A percentile compares a stretch with the other conserved stretches of the same genome.
phyloP scores from a whole-genome alignment of 2,329 filamentous ascomycete species.

The Ascochyta rabiei region DNA sequence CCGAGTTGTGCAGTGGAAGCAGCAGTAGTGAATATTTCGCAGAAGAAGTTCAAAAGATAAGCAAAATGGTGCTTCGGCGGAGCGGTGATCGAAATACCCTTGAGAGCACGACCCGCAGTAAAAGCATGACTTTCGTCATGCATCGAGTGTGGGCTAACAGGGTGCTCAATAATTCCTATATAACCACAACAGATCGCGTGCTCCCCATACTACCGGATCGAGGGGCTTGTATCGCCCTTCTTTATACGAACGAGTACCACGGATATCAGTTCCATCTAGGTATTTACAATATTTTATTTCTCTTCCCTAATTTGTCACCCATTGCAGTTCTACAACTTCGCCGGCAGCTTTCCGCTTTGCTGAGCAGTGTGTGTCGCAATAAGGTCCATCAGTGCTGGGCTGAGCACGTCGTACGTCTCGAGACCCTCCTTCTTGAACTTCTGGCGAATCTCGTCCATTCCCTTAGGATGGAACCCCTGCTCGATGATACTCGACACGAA shows the following conservation, averaged over 20 bases:
- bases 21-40: neutral
- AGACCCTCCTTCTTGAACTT: constrained; percentile 63
- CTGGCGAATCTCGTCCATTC: constrained; percentile 61
- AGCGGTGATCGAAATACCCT: neutral
- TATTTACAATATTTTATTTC: neutral
- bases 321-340: constrained; percentile 28
- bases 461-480: constrained; percentile 65
- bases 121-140: neutral
- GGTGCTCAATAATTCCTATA: constrained; percentile 4
- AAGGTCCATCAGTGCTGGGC: constrained; percentile 66
- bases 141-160: constrained; percentile 2
- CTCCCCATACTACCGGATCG: no score
- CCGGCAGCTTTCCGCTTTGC: constrained; percentile 46
- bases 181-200: neutral
- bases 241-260: neutral
- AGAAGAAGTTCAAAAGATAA: neutral
- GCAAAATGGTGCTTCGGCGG: neutral
- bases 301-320: neutral
- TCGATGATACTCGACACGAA: constrained; percentile 73
- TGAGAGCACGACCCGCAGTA: neutral
- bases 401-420: constrained; percentile 67
- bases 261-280: neutral
- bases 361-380: constrained; percentile 59
- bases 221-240: no score
- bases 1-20: no score